Conservation (phyloP, 2,329 filamentous ascomycete genomes). For the Cladosporium cucumerinum region DNA sequence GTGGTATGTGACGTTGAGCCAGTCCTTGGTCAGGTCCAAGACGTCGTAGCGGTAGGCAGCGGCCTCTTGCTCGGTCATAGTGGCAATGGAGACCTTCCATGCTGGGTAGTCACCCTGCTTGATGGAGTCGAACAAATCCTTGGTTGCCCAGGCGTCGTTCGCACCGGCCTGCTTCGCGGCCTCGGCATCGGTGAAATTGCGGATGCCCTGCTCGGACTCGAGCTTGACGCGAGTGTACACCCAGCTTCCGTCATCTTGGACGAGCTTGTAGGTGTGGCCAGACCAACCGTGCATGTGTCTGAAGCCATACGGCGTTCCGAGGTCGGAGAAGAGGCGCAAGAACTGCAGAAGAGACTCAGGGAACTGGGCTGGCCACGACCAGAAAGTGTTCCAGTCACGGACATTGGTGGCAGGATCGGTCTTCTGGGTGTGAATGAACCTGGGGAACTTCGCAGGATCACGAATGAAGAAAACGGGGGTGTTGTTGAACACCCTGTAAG, state of each 20-base stretch:
- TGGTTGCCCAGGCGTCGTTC: slow-evolving; percentile 12
- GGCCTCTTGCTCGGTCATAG: slow-evolving; percentile 52
- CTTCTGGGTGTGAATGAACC: slow-evolving; percentile 40
- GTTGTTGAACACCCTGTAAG: slow-evolving; percentile 15
- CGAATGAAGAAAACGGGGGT: slow-evolving; percentile 41
- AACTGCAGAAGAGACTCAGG: slow-evolving; percentile 50
- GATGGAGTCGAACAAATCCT: slow-evolving; percentile 46
- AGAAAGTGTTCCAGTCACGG: slow-evolving; percentile 39
- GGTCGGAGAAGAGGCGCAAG: slow-evolving; percentile 51
- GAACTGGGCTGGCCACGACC: slow-evolving; percentile 44
- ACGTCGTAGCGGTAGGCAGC: slow-evolving; percentile 48
- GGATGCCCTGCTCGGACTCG: slow-evolving; percentile 15
- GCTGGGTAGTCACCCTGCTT: slow-evolving; percentile 44
- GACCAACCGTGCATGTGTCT: slow-evolving; percentile 32
- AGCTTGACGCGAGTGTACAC: slow-evolving; percentile 16
- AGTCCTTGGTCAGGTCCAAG: slow-evolving; percentile 57
- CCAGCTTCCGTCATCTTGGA: slow-evolving; percentile 18
- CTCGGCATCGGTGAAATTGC: slow-evolving; percentile 45
- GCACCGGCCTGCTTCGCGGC: slow-evolving; percentile 12
- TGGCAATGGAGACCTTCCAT: slow-evolving; percentile 55
- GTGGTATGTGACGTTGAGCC: slow-evolving; percentile 46
- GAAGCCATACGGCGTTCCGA: slow-evolving; percentile 45
- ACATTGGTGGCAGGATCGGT: slow-evolving; percentile 37
- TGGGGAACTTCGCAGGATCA: slow-evolving; percentile 44
- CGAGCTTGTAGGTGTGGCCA: slow-evolving; percentile 42